Conservation (phyloP, 306 rosid genomes). For the Dryas alaskensis region DNA sequence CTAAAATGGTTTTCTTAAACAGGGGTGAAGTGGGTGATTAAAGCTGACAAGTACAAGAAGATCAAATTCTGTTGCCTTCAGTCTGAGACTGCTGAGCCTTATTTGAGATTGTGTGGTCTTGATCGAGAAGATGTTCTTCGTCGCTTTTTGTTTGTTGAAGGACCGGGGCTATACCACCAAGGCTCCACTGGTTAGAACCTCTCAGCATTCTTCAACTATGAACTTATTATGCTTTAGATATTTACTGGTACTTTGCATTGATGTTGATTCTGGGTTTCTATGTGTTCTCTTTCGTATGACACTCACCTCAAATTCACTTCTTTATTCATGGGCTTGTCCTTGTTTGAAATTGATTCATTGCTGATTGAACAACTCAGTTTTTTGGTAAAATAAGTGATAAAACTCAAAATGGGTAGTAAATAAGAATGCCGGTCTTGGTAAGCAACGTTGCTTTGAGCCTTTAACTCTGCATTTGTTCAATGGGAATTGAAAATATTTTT, state of each 20-base stretch:
- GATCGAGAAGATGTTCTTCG: slow-evolving; percentile 59
- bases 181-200: slow-evolving; percentile 64
- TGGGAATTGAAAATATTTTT: not conserved
- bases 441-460: not conserved
- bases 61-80: slow-evolving; percentile 75
- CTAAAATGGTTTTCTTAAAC: not conserved
- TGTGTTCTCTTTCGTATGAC: not conserved
- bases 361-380: not conserved
- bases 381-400: not conserved
- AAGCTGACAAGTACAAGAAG: slow-evolving; percentile 56
- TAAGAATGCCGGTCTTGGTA: not conserved
- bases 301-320: not conserved
- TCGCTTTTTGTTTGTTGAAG: slow-evolving; percentile 66
- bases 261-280: not conserved
- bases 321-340: not conserved
- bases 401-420: not conserved
- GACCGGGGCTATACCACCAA: slow-evolving; percentile 46
- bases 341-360: not conserved
- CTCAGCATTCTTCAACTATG: not conserved
- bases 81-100: slow-evolving; percentile 68
- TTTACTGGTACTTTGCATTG: not conserved
- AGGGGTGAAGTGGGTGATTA: slow-evolving; percentile 74
- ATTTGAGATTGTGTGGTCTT: slow-evolving; percentile 58
- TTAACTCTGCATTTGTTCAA: not conserved
- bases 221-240: not conserved